A percentile compares a stretch with the other conserved stretches of the same genome.
Evolutionary conservation across 306 rosid species (phyloP).

Genomic region (Oxytropis ochrocephala): DNA sequence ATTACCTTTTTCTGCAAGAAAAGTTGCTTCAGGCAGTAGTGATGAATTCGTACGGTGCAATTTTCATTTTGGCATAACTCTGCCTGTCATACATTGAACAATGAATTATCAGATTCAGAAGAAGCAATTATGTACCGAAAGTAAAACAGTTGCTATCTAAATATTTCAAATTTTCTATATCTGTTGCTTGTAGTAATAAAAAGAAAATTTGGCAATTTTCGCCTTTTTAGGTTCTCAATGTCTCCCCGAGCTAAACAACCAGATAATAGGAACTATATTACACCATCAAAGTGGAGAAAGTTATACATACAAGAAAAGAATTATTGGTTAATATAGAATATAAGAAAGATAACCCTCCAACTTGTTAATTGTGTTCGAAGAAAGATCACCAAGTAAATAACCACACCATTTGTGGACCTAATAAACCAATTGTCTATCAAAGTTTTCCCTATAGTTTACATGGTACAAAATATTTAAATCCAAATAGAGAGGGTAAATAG

Average conservation of each 20-base stretch:
- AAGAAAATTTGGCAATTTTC: not conserved
- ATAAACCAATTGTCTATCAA: not conserved
- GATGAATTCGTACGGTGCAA: constrained; percentile 67
- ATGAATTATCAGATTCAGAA: constrained; percentile 23
- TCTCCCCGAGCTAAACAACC: not conserved
- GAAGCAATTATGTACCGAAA: not conserved
- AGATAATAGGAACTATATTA: not conserved
- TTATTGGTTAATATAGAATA: not conserved
- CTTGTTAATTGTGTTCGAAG: not conserved
- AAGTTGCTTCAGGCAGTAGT: constrained; percentile 66
- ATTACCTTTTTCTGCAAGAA: constrained; percentile 53
- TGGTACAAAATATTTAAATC: not conserved
- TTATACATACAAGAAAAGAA: not conserved
- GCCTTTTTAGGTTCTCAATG: not conserved
- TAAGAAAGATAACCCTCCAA: constrained; percentile 2
- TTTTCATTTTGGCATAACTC: constrained; percentile 60
- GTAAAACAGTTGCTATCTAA: not conserved
- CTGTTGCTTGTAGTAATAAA: not conserved
- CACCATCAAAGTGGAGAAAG: not conserved
- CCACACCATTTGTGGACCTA: not conserved
- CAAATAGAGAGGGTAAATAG: not conserved
- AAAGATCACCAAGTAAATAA: not conserved
- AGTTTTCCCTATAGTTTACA: not conserved
- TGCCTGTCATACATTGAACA: constrained; percentile 44
- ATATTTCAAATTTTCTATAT: not conserved